These are phyloP conservation scores for Xylaria sp. DNA, from an alignment of 2,329 filamentous ascomycete species.

Conservation along the genomic window DNA sequence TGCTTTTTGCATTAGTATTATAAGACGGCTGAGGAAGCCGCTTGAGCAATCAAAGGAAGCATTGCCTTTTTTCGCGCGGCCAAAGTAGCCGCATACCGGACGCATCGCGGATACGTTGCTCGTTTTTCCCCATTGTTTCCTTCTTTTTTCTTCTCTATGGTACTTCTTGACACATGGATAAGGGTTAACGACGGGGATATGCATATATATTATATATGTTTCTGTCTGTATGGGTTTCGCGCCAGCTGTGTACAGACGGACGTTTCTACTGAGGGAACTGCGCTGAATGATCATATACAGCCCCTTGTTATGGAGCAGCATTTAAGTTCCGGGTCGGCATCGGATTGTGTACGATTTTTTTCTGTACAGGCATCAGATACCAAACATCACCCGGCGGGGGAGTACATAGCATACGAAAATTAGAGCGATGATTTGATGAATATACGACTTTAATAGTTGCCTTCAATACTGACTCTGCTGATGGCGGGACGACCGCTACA, in stretches of 20 bases:
- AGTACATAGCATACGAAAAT: slow-evolving; percentile 47
- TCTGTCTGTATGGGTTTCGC: slow-evolving; percentile 1
- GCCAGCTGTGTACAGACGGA: slow-evolving; percentile 9
- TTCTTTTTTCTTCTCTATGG: background rate
- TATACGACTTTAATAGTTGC: slow-evolving; percentile 19
- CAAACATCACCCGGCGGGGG: slow-evolving; percentile 42
- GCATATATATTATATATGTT: slow-evolving; percentile 4
- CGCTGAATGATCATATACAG: slow-evolving; percentile 23
- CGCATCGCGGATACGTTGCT: slow-evolving; percentile 12
- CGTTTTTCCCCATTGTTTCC: background rate
- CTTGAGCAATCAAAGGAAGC: slow-evolving; percentile 40
- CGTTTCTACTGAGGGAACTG: slow-evolving; percentile 1
- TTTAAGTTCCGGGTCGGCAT: slow-evolving; percentile 33
- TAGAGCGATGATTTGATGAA: slow-evolving; percentile 46
- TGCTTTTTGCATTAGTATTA: slow-evolving; percentile 41
- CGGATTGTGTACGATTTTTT: slow-evolving; percentile 40
- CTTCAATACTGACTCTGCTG: background rate
- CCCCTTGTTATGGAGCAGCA: slow-evolving; percentile 10
- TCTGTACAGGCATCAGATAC: slow-evolving; percentile 47
- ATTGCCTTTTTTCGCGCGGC: slow-evolving; percentile 17
- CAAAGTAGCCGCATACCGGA: slow-evolving; percentile 10
- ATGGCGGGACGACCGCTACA: background rate
- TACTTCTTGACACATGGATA: slow-evolving; percentile 22
- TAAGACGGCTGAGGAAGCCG: slow-evolving; percentile 41
- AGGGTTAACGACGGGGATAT: slow-evolving; percentile 1